These are phyloP conservation scores for Coelastrella sp. DNA, from an alignment of 139 green algal genomes.

Conservation along the genomic window DNA sequence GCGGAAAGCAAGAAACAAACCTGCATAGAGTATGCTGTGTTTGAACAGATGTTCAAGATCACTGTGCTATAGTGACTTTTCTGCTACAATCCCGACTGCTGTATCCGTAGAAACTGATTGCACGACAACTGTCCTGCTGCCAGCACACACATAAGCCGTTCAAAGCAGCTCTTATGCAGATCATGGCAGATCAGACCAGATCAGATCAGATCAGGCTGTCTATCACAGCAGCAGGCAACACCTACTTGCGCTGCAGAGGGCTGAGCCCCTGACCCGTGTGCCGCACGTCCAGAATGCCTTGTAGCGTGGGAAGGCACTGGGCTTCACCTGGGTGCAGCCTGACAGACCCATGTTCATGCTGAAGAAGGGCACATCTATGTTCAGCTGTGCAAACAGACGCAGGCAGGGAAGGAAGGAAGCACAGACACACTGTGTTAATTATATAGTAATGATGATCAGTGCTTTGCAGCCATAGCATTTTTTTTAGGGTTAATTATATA, in stretches of 20 bases:
- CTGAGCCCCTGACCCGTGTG: not conserved
- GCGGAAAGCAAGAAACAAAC: not conserved
- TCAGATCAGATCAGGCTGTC: not conserved
- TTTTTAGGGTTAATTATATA: too few relatives aligned
- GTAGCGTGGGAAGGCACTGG: conserved; percentile 21
- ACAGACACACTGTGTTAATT: not conserved
- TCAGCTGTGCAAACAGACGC: not conserved
- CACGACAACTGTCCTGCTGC: too few relatives aligned
- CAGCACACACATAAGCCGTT: too few relatives aligned
- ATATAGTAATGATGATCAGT: too few relatives aligned
- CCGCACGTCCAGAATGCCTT: conserved; percentile 10
- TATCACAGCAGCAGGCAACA: not conserved
- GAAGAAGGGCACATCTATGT: conserved; percentile 12
- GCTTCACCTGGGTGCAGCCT: not conserved
- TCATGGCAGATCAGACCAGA: not conserved
- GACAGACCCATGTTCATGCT: conserved; percentile 36
- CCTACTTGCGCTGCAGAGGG: not conserved
- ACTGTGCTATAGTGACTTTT: not conserved
- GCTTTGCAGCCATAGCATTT: too few relatives aligned
- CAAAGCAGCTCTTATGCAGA: not conserved
- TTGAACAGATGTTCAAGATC: too few relatives aligned
- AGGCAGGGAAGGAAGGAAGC: not conserved
- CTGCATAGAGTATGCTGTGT: not conserved
- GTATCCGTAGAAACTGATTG: too few relatives aligned
- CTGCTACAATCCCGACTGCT: not conserved